phyloP scores from a whole-genome alignment of 139 green algal genomes.

The Haematococcus lacustris region DNA sequence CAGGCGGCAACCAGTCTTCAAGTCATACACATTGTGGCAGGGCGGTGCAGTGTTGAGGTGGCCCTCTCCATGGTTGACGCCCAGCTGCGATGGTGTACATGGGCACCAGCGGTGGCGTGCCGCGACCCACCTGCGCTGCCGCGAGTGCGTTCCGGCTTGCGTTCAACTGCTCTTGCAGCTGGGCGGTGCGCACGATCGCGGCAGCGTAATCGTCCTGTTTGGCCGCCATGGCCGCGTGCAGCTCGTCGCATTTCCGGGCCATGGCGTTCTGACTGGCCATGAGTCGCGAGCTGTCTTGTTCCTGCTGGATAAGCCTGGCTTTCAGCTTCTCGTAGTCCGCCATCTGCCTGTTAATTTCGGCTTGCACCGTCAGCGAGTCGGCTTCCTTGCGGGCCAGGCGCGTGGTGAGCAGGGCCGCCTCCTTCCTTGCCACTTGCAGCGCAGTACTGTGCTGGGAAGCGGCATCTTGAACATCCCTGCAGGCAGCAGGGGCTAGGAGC shows the following conservation, averaged over 20 bases:
- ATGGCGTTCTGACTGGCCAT: constrained; percentile 25
- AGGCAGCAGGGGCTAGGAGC: neutral
- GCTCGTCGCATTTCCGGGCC: constrained; percentile 14
- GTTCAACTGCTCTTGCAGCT: constrained; percentile 17
- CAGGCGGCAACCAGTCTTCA: too few relatives aligned
- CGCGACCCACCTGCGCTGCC: constrained; percentile 2
- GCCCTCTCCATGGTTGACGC: too few relatives aligned
- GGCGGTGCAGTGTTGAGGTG: too few relatives aligned
- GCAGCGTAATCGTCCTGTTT: constrained; percentile 24
- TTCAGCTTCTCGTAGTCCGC: constrained; percentile 27
- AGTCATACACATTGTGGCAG: too few relatives aligned
- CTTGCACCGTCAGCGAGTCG: constrained; percentile 19
- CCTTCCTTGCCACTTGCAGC: too few relatives aligned
- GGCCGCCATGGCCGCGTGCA: constrained; percentile 8
- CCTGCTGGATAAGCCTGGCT: constrained; percentile 12
- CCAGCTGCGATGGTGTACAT: too few relatives aligned
- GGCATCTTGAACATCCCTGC: neutral
- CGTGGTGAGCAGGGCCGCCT: constrained; percentile 13
- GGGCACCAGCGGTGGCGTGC: too few relatives aligned
- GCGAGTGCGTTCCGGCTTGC: neutral
- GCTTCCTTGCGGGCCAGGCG: constrained; percentile 23
- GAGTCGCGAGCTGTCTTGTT: constrained; percentile 21
- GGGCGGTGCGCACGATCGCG: constrained; percentile 1
- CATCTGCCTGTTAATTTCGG: constrained; percentile 23
- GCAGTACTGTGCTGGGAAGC: neutral